Evolutionary conservation across 139 green algal genomes (phyloP), one percentile per base, ranked within the genome.

Genomic region (Picochlorum sp.): DNA sequence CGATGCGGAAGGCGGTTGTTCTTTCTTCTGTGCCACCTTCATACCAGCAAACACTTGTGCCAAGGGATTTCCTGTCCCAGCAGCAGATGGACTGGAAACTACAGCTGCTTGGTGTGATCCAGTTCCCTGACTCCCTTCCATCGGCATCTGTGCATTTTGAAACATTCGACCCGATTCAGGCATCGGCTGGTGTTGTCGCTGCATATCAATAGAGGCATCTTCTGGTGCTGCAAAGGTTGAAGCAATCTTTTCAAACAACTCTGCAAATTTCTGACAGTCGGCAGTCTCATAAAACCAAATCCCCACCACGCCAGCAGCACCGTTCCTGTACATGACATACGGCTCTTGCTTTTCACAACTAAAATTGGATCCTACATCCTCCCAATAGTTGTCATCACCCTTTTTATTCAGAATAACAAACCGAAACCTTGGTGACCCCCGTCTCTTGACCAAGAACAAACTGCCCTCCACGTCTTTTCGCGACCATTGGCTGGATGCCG

Each of bases 401-500:
- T 82, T 83, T 62, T 87, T 83, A 75, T 96, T 97, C 1, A 96
- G 68, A n/a, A 97, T 87, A 11, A 94, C 79, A 55, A 96, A 83
- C 65, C 85, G 80, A 67, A 91, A 95, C 24, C 81, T 74, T 2
- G 90, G 90, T 31, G 72, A 49, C 0, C 57, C 58, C 3, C 63
- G 64, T 2, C 90, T 72, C 68, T 91, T 95, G 13, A 95, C 65
- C 16, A 97, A 51, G 69, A 96, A 97, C 41, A 97, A 59, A 0
- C 79, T 88, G 3, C 90, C 90, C 68, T 97, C 90, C 3, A 97
- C 85, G 45, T 96, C 85, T 59, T 92, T 95, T 15, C 87, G 83
- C 3, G 38, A 83, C 88, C 88, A 95, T 16, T 70, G 60, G 45
- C 83, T 79, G 2, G 72, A 67, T 6, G 72, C 59, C 5, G 81